Base-by-base conservation (phyloP, 1,139 yeast genomes). In the Taphrina flavorubra region DNA sequence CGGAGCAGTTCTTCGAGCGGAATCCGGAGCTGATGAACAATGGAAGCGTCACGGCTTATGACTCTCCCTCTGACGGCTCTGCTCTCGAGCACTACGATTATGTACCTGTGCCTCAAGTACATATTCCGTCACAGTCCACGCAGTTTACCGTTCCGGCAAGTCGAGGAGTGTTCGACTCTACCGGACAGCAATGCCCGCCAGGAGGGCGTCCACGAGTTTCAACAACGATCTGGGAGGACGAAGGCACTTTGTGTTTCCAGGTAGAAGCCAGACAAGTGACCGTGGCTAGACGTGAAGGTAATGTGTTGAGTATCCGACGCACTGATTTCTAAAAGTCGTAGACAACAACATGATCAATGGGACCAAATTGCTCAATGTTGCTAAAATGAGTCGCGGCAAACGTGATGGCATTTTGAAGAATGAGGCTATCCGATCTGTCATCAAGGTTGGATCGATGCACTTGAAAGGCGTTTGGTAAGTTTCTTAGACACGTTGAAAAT, bases 161-260 rank as follows among this genome's bases (percentile, higher is more conserved):
- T 20, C 62, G 62, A 6, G 53, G 53, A 5, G 20, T 31, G 4
- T 58, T 57, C 47, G 84, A 83, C 58, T 81, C 82, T 7, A 82
- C 83, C 3, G 87, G 87, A n/a, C 87, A 85, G 76, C 78, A 81
- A 40, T 86, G 85, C 69, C 87, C 87, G 5, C 84, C 84, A 34
- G 87, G 86, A 18, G 79, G 88, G 73, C 83, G 91, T 73, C 97
- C 97, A 36, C 83, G 95, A 73, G 95, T 92, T 72, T 90, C 97
- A 66, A 92, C 97, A 34, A 91, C 97, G 10, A 86, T 91, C 87
- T 92, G 98, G 98, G 97, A 92, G 78, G 97, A 92, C 77, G 97
- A 92, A 76, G 89, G 91, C 74, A 92, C 97, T 0, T 79, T 92
- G 66, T 94, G 98, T 77, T 92, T 92, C 80, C 97, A 92, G 79